Evolutionary conservation across 257 asterid genomes (phyloP).

Genomic region (Plantago elongata): DNA sequence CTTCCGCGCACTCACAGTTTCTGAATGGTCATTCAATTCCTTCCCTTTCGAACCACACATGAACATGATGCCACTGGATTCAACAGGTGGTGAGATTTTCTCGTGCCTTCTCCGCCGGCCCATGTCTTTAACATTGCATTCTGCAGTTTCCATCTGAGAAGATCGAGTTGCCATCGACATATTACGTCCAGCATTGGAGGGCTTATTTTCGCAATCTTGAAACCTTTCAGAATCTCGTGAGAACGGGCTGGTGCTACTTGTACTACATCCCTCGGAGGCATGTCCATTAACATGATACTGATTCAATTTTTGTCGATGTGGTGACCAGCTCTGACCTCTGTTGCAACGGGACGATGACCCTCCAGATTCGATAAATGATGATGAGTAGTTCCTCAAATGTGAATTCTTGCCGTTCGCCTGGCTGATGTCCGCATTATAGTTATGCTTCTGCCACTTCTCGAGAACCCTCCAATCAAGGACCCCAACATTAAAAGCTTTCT

Average conservation of each 20-base stretch:
- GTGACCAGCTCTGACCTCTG: slow-evolving; percentile 25
- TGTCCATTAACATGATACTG: too few relatives aligned
- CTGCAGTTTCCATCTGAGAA: slow-evolving; percentile 25
- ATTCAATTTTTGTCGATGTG: slow-evolving; percentile 17
- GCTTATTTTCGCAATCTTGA: slow-evolving; percentile 20
- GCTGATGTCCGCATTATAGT: slow-evolving; percentile 17
- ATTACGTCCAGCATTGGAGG: slow-evolving; percentile 22
- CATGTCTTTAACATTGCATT: slow-evolving; percentile 18
- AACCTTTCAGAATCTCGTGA: slow-evolving; percentile 24
- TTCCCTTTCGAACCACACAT: slow-evolving; percentile 29
- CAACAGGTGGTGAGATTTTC: slow-evolving; percentile 17
- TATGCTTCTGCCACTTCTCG: slow-evolving; percentile 58
- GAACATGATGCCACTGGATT: slow-evolving; percentile 6
- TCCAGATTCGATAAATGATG: slow-evolving; percentile 32
- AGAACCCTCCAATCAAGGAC: slow-evolving; percentile 73
- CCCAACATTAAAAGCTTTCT: slow-evolving; percentile 62
- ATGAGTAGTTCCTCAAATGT: slow-evolving; percentile 39
- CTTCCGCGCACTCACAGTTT: slow-evolving; percentile 20
- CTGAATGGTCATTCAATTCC: slow-evolving; percentile 21
- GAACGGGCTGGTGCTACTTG: slow-evolving; percentile 22
- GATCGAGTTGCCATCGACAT: slow-evolving; percentile 22
- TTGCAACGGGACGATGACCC: slow-evolving; percentile 39
- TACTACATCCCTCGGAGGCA: background rate
- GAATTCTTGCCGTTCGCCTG: slow-evolving; percentile 23
- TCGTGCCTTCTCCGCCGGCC: slow-evolving; percentile 13